Evolutionary conservation across 2,329 filamentous ascomycete genomes (phyloP).

Genomic region (Trichoderma sp.): DNA sequence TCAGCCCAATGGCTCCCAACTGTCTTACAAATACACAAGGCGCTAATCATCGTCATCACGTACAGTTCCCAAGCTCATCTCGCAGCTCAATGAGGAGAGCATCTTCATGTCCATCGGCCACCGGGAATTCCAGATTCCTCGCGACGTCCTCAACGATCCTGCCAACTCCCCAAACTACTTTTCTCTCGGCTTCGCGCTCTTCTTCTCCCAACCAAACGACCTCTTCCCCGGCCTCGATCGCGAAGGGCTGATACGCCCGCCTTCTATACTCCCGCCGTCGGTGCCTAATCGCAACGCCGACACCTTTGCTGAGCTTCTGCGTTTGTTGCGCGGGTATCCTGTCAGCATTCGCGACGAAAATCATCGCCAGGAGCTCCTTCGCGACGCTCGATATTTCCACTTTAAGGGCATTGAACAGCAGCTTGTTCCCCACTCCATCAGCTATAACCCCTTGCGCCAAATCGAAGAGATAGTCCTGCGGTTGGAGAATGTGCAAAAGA

Average conservation of each 20-base stretch:
- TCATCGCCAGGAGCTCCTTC: conserved; percentile 73
- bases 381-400: conserved; percentile 90
- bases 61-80: conserved; percentile 79
- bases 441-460: conserved; percentile 66
- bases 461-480: conserved; percentile 74
- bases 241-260: conserved; percentile 75
- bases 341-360: conserved; percentile 70
- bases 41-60: not conserved
- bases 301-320: conserved; percentile 77
- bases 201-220: conserved; percentile 76
- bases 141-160: conserved; percentile 78
- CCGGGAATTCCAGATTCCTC: conserved; percentile 82
- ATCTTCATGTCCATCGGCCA: conserved; percentile 91
- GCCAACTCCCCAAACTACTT: conserved; percentile 97
- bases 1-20: not conserved
- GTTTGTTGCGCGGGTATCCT: conserved; percentile 79
- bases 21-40: not conserved
- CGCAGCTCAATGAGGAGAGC: conserved; percentile 84
- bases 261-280: conserved; percentile 76
- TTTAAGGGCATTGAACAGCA: conserved; percentile 88
- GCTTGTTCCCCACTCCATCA: conserved; percentile 72
- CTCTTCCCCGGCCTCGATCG: conserved; percentile 83
- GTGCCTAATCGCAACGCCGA: conserved; percentile 81
- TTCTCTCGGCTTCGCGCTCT: conserved; percentile 81
- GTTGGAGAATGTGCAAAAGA: conserved; percentile 84